phyloP scores from a whole-genome alignment of 805 yeast species.

The Peterozyma xylosa region DNA sequence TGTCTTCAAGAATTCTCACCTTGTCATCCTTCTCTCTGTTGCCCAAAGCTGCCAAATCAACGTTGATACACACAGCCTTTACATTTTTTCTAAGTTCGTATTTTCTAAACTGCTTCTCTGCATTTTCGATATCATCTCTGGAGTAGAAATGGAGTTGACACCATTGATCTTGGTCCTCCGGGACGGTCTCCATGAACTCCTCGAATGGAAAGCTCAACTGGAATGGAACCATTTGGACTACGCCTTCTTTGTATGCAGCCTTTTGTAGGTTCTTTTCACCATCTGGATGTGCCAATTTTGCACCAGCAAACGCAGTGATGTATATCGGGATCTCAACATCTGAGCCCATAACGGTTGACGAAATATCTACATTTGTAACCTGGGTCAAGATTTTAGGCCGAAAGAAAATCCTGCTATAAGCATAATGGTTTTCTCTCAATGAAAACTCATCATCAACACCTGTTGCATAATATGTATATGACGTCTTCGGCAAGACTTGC shows the following conservation, averaged over 20 bases:
- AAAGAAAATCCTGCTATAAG: slow-evolving; percentile 79
- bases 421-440: slow-evolving; percentile 77
- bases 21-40: slow-evolving; percentile 82
- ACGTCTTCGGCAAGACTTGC: slow-evolving; percentile 60
- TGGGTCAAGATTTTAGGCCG: slow-evolving; percentile 75
- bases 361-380: slow-evolving; percentile 52
- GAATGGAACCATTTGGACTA: slow-evolving; percentile 82
- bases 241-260: slow-evolving; percentile 56
- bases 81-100: slow-evolving; percentile 48
- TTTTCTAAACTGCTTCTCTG: slow-evolving; percentile 46
- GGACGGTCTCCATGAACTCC: slow-evolving; percentile 59
- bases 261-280: slow-evolving; percentile 78
- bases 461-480: slow-evolving; percentile 81
- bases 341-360: slow-evolving; percentile 65
- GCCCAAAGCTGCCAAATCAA: slow-evolving; percentile 81
- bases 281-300: slow-evolving; percentile 77
- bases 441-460: slow-evolving; percentile 89
- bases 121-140: slow-evolving; percentile 54
- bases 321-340: slow-evolving; percentile 69
- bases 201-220: slow-evolving; percentile 76
- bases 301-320: slow-evolving; percentile 84
- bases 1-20: slow-evolving; percentile 47
- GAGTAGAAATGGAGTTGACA: slow-evolving; percentile 66
- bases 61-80: slow-evolving; percentile 75
- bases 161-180: slow-evolving; percentile 64